A percentile compares a stretch with the other conserved stretches of the same genome.
Evolutionary conservation across 257 asterid species (phyloP).

Genomic region (Nicotiana paniculata): DNA sequence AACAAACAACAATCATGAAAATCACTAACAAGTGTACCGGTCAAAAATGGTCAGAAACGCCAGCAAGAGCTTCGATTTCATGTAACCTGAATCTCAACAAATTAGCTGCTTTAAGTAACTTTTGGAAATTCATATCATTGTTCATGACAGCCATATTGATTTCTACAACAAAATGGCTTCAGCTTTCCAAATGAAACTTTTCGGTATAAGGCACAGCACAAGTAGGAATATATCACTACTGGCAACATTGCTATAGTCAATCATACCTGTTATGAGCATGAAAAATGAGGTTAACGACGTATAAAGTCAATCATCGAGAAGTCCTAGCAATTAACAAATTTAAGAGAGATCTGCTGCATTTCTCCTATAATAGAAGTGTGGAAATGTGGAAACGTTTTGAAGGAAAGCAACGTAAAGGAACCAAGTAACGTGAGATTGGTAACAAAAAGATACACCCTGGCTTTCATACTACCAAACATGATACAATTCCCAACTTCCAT

Average conservation of each 20-base stretch:
- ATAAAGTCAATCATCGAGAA: neutral
- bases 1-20: constrained; percentile 16
- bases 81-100: neutral
- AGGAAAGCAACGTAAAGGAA: neutral
- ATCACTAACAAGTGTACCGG: neutral
- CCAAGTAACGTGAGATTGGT: neutral
- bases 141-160: neutral
- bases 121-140: neutral
- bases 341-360: neutral
- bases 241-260: neutral
- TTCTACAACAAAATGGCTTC: neutral
- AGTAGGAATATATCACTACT: neutral
- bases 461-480: neutral
- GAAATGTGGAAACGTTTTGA: neutral
- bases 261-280: neutral
- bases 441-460: no score
- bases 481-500: neutral
- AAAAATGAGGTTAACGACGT: neutral
- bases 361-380: neutral
- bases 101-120: neutral
- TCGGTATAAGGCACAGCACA: neutral
- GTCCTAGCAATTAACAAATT: neutral
- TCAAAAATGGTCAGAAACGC: neutral
- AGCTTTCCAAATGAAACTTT: neutral
- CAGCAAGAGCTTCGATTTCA: neutral